These are phyloP conservation scores for Acmispon strigosus DNA, from an alignment of 306 rosid species.

Conservation along the genomic window DNA sequence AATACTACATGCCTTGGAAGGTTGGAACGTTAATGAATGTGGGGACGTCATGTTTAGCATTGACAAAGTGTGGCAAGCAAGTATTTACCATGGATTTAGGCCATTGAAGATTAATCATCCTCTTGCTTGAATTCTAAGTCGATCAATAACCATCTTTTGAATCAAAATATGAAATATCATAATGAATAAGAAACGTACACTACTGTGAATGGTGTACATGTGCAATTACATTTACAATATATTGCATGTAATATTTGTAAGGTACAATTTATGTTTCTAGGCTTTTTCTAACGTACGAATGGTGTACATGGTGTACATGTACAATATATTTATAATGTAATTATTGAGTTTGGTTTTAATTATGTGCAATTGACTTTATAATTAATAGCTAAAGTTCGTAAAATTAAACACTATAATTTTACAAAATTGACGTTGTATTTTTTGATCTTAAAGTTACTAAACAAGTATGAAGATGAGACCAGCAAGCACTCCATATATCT, in stretches of 20 bases:
- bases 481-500: too few species aligned
- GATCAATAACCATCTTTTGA: background rate
- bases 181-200: background rate
- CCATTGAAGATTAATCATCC: slow-evolving; percentile 29
- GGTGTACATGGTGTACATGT: too few species aligned
- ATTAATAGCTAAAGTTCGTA: too few species aligned
- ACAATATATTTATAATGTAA: too few species aligned
- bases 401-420: too few species aligned
- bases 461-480: too few species aligned
- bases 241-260: background rate
- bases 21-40: slow-evolving; percentile 60
- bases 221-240: too few species aligned
- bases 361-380: too few species aligned
- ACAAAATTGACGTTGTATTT: too few species aligned
- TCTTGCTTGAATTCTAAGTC: background rate
- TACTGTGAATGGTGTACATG: too few species aligned
- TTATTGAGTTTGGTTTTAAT: too few species aligned
- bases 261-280: background rate
- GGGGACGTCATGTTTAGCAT: slow-evolving; percentile 35
- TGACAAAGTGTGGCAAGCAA: slow-evolving; percentile 58
- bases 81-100: slow-evolving; percentile 63
- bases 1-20: slow-evolving; percentile 61
- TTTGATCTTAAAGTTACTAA: too few species aligned
- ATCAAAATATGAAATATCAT: background rate
- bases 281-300: background rate